These are phyloP conservation scores for Leccinum rimulosum DNA, from an alignment of 768 basidiomycete genomes.

Conservation along the genomic window DNA sequence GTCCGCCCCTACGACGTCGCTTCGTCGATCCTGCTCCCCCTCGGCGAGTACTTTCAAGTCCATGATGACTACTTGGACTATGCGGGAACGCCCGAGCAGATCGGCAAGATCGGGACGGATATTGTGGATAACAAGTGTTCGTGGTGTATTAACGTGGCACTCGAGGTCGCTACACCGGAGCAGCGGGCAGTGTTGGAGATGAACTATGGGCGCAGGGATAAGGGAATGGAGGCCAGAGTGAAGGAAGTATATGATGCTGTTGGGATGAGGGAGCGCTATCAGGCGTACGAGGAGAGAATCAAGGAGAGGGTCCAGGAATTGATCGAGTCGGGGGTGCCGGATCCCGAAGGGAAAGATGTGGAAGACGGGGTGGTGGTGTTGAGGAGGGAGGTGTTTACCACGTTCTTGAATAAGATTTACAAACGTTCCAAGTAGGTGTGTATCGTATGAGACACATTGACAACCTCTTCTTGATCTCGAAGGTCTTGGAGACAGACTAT, in stretches of 20 bases:
- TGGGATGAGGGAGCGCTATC: conserved; percentile 50
- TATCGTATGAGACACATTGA: too few species aligned
- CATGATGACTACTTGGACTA: conserved; percentile 93
- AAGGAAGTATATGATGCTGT: conserved; percentile 46
- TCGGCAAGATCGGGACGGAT: conserved; percentile 97
- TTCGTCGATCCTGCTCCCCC: conserved; percentile 1
- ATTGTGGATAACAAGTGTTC: conserved; percentile 99
- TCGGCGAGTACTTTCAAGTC: conserved; percentile 3
- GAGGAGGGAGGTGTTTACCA: conserved; percentile 71
- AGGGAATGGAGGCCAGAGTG: conserved; percentile 49
- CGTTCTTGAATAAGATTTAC: conserved; percentile 86
- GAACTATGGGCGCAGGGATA: conserved; percentile 61
- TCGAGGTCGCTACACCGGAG: conserved; percentile 52
- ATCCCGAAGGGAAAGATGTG: background rate
- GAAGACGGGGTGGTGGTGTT: conserved; percentile 32
- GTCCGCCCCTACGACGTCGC: conserved; percentile 2
- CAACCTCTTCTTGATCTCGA: too few species aligned
- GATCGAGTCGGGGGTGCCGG: conserved; percentile 60
- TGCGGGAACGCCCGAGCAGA: conserved; percentile 85
- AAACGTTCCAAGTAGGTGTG: conserved; percentile 48
- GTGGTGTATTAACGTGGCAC: conserved; percentile 93
- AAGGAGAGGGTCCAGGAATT: conserved; percentile 63
- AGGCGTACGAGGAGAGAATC: conserved; percentile 71
- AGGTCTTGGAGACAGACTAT: too few species aligned
- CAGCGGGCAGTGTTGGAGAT: conserved; percentile 59